Conservation (phyloP, 2,329 filamentous ascomycete species). For the Trichoderma cornu-damae region DNA sequence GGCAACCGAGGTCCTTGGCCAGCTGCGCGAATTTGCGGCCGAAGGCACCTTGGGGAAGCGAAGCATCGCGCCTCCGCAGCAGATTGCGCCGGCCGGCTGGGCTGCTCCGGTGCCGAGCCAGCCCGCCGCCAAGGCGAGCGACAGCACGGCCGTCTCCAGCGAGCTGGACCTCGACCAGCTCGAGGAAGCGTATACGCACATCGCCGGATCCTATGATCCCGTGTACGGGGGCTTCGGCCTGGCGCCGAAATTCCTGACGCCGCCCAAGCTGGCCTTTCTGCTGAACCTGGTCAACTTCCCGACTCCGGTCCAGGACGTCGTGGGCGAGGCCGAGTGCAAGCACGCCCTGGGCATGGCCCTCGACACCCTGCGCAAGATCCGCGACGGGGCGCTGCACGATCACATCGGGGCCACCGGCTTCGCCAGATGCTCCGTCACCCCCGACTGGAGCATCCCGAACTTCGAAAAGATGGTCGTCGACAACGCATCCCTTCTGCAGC, state of each 20-base stretch:
- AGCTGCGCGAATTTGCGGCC: slow-evolving; percentile 80
- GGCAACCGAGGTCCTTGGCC: slow-evolving; percentile 72
- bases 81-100: slow-evolving; percentile 30
- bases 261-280: slow-evolving; percentile 77
- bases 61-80: slow-evolving; percentile 30
- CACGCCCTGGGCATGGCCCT: slow-evolving; percentile 74
- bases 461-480: slow-evolving; percentile 98
- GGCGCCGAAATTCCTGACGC: slow-evolving; percentile 85
- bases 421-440: slow-evolving; percentile 77
- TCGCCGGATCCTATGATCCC: slow-evolving; percentile 73
- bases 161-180: slow-evolving; percentile 83
- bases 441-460: slow-evolving; percentile 89
- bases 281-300: slow-evolving; percentile 70
- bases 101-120: slow-evolving; percentile 29
- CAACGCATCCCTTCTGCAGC: slow-evolving; percentile 75
- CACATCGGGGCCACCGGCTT: slow-evolving; percentile 52
- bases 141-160: slow-evolving; percentile 46
- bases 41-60: slow-evolving; percentile 67
- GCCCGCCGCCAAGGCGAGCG: slow-evolving; percentile 22
- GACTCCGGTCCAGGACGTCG: slow-evolving; percentile 70
- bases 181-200: slow-evolving; percentile 82
- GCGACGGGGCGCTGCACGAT: slow-evolving; percentile 50
- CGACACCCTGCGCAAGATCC: slow-evolving; percentile 71
- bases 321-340: slow-evolving; percentile 73
- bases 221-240: slow-evolving; percentile 73